These are phyloP conservation scores for Caryocar brasiliense DNA, from an alignment of 441 rosid genomes.

Conservation along the genomic window DNA sequence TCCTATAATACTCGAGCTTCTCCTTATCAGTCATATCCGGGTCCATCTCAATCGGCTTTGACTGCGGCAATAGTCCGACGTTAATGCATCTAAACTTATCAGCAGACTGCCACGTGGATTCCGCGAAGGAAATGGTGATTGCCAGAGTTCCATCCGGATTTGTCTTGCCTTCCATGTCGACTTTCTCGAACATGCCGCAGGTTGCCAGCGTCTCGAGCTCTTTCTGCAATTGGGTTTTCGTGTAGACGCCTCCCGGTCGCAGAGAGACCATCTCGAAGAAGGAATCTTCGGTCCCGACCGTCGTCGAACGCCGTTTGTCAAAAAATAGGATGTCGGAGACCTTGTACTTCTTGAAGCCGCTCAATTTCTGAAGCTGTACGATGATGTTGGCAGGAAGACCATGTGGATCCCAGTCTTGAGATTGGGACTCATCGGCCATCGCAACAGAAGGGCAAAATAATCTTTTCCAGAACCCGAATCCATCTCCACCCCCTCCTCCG, in stretches of 20 bases:
- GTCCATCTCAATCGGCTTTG: slow-evolving; percentile 83
- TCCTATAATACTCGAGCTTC: slow-evolving; percentile 66
- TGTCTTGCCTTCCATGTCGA: slow-evolving; percentile 76
- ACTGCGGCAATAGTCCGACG: slow-evolving; percentile 73
- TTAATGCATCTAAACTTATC: slow-evolving; percentile 77
- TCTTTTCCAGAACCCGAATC: slow-evolving; percentile 44
- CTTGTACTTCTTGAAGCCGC: slow-evolving; percentile 73
- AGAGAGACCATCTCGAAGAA: slow-evolving; percentile 94
- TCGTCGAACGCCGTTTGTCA: slow-evolving; percentile 45
- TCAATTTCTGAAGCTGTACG: slow-evolving; percentile 68
- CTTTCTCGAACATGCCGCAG: slow-evolving; percentile 96
- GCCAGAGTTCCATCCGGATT: slow-evolving; percentile 74
- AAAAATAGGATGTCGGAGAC: slow-evolving; percentile 69
- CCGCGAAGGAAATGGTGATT: slow-evolving; percentile 58
- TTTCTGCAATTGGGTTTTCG: slow-evolving; percentile 64
- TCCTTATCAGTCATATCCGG: slow-evolving; percentile 94
- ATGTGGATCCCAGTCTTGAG: slow-evolving; percentile 77
- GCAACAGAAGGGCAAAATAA: slow-evolving; percentile 39
- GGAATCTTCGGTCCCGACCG: slow-evolving; percentile 75
- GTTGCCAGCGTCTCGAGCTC: slow-evolving; percentile 84
- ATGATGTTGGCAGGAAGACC: slow-evolving; percentile 81
- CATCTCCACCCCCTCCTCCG: slow-evolving; percentile 15
- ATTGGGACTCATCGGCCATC: slow-evolving; percentile 60
- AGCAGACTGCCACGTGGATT: slow-evolving; percentile 89
- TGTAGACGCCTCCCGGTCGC: slow-evolving; percentile 74